These are phyloP conservation scores for Ceriops zippeliana DNA, from an alignment of 345 rosid genomes.

Conservation along the genomic window DNA sequence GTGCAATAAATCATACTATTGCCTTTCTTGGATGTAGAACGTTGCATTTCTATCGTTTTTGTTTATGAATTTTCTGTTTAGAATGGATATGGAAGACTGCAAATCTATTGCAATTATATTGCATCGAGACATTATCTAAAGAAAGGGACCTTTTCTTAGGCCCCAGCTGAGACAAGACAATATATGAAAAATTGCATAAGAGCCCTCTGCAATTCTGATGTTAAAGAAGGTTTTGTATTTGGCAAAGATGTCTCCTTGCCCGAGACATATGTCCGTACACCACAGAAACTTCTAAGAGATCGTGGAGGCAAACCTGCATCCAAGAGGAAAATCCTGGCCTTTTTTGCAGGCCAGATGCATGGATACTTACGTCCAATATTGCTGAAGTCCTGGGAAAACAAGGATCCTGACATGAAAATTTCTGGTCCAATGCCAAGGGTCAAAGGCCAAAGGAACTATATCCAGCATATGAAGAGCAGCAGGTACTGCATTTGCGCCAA, in stretches of 20 bases:
- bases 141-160: conserved; percentile 43
- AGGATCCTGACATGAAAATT: conserved; percentile 87
- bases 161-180: conserved; percentile 63
- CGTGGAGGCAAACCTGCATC: conserved; percentile 72
- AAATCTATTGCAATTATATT: not conserved
- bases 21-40: not conserved
- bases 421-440: conserved; percentile 51
- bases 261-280: conserved; percentile 57
- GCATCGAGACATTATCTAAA: conserved; percentile 1
- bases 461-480: conserved; percentile 82
- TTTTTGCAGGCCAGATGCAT: conserved; percentile 91
- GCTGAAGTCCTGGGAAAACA: conserved; percentile 68
- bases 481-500: conserved; percentile 91
- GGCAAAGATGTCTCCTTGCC: conserved; percentile 94
- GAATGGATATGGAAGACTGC: not conserved
- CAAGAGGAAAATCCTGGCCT: conserved; percentile 69
- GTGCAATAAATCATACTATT: not conserved
- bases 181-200: conserved; percentile 79
- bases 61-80: not conserved
- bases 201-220: conserved; percentile 87
- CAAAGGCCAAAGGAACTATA: conserved; percentile 64
- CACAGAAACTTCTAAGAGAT: conserved; percentile 53
- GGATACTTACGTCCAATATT: conserved; percentile 82
- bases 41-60: not conserved
- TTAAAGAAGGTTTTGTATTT: conserved; percentile 74